Evolutionary conservation across 1,284 basidiomycete species (phyloP), one percentile per base, ranked within the genome.

Genomic region (Gymnopus androsaceus): DNA sequence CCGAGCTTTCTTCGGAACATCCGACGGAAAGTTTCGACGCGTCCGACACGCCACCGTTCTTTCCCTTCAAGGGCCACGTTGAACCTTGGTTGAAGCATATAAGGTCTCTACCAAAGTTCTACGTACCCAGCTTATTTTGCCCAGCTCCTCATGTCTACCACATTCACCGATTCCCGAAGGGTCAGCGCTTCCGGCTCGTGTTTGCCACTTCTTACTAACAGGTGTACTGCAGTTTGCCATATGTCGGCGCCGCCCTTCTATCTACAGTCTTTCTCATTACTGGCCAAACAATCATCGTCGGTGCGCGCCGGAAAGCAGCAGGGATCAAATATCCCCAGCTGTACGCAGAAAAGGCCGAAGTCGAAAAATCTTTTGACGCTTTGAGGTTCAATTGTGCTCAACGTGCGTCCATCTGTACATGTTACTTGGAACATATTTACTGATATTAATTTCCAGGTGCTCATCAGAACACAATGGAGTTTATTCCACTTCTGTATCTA

Each of bases 391-490:
- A 78, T 63, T 79, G 76, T 65, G 64, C 65, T 4, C 76, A 79
- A 52, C 75, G 59, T 60, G 33, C 19, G 57, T n/a, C n/a, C 14
- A 9, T 9, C 15, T 14, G 15, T 25, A 2, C 30, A 31, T 9
- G 4, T 17, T 27, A 12, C 19, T 40, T 31, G 5, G 1, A 9
- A 9, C 23, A 15, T 49, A 7, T 17, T 23, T 25, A 3, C 33
- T 21, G n/a, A 6, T 27, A 2, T 2, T 27, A 14, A 6, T 8
- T n/a, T n/a, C 6, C 11, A 56, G 55, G 75, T 71, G 58, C 75
- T 15, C 78, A 79, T 60, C 74, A 75, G 62, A 81, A 81, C 67
- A 81, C 79, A 7, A 72, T 82, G 45, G 81, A 83, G 66, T 62
- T 63, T 38, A 52, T 75, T 6, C 71, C 75, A n/a, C 49, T 59